Percentiles rank a stretch among this genome's conserved stretches.
These are phyloP conservation scores for Ophiostoma sp. DNA, from an alignment of 2,329 filamentous ascomycete species.

Conservation along the genomic window DNA sequence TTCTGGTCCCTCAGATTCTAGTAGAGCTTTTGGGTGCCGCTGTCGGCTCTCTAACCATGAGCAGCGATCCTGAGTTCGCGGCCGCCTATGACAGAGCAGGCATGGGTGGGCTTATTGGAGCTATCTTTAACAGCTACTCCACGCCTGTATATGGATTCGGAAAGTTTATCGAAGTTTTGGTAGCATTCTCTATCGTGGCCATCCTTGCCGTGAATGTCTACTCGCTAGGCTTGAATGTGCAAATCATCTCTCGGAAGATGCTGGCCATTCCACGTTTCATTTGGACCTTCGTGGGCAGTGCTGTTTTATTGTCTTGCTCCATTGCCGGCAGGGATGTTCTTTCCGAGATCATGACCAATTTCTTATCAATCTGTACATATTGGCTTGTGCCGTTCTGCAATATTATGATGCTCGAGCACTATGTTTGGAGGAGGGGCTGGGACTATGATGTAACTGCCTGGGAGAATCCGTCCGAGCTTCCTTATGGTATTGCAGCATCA, in stretches of 20 bases:
- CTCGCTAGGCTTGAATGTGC: background rate
- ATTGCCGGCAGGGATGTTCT: conserved; percentile 9
- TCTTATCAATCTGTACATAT: conserved; percentile 11
- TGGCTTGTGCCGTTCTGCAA: conserved; percentile 10
- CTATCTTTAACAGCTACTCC: background rate
- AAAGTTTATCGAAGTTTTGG: conserved; percentile 1
- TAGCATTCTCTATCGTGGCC: background rate
- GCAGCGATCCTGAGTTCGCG: background rate
- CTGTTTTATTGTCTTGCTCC: background rate
- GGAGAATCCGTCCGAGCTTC: background rate
- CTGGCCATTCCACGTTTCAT: background rate
- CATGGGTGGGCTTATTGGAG: background rate
- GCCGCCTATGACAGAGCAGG: background rate
- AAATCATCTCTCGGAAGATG: background rate
- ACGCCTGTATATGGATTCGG: background rate
- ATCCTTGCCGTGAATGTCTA: conserved; percentile 11
- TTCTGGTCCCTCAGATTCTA: background rate
- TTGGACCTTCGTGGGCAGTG: background rate
- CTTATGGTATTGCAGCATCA: conserved; percentile 5
- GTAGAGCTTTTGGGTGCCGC: background rate
- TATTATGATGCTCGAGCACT: conserved; percentile 14
- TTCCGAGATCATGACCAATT: conserved; percentile 12
- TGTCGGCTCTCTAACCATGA: conserved; percentile 9
- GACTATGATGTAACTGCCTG: background rate
- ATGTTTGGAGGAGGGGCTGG: background rate